A percentile compares a stretch with the other conserved stretches of the same genome.
phyloP scores from a whole-genome alignment of 2,329 filamentous ascomycete species.

The Phaeosphaeria sp. region DNA sequence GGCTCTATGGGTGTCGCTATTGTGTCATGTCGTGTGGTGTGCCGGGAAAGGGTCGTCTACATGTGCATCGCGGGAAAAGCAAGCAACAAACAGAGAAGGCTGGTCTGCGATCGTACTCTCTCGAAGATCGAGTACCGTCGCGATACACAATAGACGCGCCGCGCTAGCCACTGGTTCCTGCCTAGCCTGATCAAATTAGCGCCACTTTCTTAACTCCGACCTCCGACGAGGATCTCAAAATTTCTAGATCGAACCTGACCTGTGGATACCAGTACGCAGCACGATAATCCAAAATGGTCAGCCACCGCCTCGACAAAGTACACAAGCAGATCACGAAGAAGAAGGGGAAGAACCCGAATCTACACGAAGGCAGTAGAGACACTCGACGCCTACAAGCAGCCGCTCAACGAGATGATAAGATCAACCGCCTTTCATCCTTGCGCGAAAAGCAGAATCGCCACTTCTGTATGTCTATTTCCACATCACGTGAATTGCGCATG shows the following conservation, averaged over 20 bases:
- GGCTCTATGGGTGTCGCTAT: constrained; percentile 20
- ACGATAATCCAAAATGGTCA: constrained; percentile 33
- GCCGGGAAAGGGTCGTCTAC: neutral
- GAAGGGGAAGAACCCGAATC: constrained; percentile 72
- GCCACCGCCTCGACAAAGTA: constrained; percentile 77
- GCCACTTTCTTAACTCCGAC: constrained; percentile 19
- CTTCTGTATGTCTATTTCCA: constrained; percentile 63
- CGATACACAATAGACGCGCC: constrained; percentile 28
- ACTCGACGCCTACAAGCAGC: constrained; percentile 82
- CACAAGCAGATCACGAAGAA: constrained; percentile 92
- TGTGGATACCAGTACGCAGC: constrained; percentile 1
- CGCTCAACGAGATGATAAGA: constrained; percentile 79
- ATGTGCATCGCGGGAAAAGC: neutral
- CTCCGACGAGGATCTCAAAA: constrained; percentile 30
- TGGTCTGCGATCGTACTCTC: constrained; percentile 15
- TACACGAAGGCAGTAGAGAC: constrained; percentile 90
- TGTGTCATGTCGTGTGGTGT: constrained; percentile 21
- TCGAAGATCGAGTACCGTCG: constrained; percentile 25
- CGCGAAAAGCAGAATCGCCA: constrained; percentile 77
- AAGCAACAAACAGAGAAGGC: constrained; percentile 1
- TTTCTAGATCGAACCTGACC: constrained; percentile 21
- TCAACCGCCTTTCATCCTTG: constrained; percentile 73
- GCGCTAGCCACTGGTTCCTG: constrained; percentile 15
- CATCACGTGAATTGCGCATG: neutral
- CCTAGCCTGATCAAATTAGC: constrained; percentile 20